Conservation (phyloP, 441 rosid species). For the Erodium texanum region DNA sequence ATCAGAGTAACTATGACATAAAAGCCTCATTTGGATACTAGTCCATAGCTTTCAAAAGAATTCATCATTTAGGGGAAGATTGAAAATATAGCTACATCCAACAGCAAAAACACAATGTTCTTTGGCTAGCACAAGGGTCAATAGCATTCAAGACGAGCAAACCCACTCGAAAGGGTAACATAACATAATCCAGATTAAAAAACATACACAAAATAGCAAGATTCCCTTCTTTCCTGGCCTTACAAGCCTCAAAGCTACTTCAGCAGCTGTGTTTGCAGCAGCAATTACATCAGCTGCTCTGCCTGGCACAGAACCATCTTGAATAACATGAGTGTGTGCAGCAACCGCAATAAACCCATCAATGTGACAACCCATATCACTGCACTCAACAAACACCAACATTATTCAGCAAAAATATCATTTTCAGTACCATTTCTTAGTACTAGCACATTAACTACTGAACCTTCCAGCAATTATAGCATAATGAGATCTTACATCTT, state of each 20-base stretch:
- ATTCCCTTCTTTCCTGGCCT: conserved; percentile 90
- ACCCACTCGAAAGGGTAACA: too few relatives aligned
- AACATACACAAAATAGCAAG: not conserved
- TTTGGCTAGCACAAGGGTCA: too few relatives aligned
- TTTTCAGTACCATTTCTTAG: not conserved
- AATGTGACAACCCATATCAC: conserved; percentile 95
- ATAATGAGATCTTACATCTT: conserved; percentile 51
- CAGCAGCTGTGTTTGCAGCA: conserved; percentile 95
- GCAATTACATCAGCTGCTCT: conserved; percentile 84
- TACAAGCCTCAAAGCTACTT: conserved; percentile 95
- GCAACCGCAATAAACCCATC: conserved; percentile 93
- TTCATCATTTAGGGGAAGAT: too few relatives aligned
- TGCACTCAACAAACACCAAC: conserved; percentile 16
- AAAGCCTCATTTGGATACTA: too few relatives aligned
- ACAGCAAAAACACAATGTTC: too few relatives aligned
- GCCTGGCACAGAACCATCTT: conserved; percentile 56
- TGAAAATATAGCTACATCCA: too few relatives aligned
- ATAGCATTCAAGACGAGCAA: too few relatives aligned
- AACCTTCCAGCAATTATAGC: too few relatives aligned
- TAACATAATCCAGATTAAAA: too few relatives aligned
- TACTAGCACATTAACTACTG: not conserved
- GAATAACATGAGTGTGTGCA: conserved; percentile 79
- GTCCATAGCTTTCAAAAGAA: too few relatives aligned
- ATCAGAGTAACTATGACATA: too few relatives aligned
- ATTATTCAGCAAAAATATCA: not conserved